phyloP scores from a whole-genome alignment of 2,329 filamentous ascomycete genomes.

The Diaporthe longicolla region DNA sequence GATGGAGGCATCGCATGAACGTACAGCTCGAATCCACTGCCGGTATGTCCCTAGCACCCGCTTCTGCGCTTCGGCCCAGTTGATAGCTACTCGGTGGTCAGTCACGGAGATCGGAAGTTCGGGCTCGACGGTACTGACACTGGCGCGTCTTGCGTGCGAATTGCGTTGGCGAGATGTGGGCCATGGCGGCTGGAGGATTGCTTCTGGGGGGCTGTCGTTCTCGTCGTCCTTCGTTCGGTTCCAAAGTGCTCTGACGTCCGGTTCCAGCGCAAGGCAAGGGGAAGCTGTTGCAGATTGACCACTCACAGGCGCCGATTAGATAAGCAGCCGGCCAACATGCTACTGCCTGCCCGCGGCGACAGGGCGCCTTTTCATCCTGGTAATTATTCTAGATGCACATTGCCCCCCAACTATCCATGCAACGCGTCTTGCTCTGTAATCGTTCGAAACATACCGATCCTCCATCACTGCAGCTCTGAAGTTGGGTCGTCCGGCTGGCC shows the following conservation, averaged over 20 bases:
- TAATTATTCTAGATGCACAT: not conserved
- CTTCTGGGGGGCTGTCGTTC: constrained; percentile 51
- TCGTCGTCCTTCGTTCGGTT: constrained; percentile 46
- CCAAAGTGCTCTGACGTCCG: constrained; percentile 40
- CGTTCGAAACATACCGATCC: constrained; percentile 6
- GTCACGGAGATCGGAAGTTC: constrained; percentile 44
- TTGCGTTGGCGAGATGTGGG: constrained; percentile 88
- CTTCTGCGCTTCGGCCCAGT: constrained; percentile 88
- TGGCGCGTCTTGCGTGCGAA: constrained; percentile 86
- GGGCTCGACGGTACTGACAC: constrained; percentile 67
- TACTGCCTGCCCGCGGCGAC: constrained; percentile 27
- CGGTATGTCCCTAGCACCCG: constrained; percentile 92
- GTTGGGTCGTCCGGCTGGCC: not conserved
- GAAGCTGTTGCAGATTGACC: constrained; percentile 34
- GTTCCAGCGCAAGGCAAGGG: constrained; percentile 6
- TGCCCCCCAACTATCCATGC: not conserved
- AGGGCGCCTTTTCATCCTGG: constrained; percentile 19
- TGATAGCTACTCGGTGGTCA: constrained; percentile 76
- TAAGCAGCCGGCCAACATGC: constrained; percentile 11
- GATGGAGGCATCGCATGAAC: constrained; percentile 56
- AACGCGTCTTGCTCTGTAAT: not conserved
- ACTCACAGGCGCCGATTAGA: constrained; percentile 43
- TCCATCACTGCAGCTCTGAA: not conserved
- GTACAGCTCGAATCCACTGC: constrained; percentile 95
- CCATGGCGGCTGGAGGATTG: constrained; percentile 72